Conservation (phyloP, 2,329 filamentous ascomycete species). For the Karstenula rhodostoma region DNA sequence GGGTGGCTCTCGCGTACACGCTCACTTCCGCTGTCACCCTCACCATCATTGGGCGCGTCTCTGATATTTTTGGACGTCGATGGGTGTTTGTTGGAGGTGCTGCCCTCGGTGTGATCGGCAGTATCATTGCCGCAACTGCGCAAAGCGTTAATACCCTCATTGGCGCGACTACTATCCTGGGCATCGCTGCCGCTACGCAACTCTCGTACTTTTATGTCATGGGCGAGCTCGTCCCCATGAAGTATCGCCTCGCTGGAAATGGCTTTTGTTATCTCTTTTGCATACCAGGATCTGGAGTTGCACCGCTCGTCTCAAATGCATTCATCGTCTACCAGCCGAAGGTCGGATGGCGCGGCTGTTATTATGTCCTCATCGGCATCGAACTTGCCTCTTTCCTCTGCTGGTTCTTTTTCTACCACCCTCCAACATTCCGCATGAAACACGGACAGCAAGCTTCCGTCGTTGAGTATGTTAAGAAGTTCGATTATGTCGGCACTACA, state of each 20-base stretch:
- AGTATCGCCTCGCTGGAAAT: conserved; percentile 24
- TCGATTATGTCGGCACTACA: conserved; percentile 21
- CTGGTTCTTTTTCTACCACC: conserved; percentile 23
- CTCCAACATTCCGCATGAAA: conserved; percentile 25
- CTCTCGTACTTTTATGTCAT: conserved; percentile 27
- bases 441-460: conserved; percentile 16
- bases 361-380: conserved; percentile 22
- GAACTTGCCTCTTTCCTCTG: conserved; percentile 18
- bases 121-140: conserved; percentile 24
- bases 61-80: conserved; percentile 30
- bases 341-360: conserved; percentile 22
- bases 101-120: conserved; percentile 33
- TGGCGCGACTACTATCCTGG: conserved; percentile 21
- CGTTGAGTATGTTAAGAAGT: conserved; percentile 18
- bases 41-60: conserved; percentile 20
- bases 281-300: conserved; percentile 22
- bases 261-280: conserved; percentile 23
- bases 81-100: conserved; percentile 43
- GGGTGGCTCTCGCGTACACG: conserved; percentile 21
- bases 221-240: conserved; percentile 30
- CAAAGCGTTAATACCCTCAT: conserved; percentile 20
- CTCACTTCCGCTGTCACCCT: conserved; percentile 18
- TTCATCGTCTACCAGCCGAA: conserved; percentile 21
- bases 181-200: conserved; percentile 25
- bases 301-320: conserved; percentile 18